Evolutionary conservation across 257 asterid genomes (phyloP).

Genomic region (Paraleonurus japonicus): DNA sequence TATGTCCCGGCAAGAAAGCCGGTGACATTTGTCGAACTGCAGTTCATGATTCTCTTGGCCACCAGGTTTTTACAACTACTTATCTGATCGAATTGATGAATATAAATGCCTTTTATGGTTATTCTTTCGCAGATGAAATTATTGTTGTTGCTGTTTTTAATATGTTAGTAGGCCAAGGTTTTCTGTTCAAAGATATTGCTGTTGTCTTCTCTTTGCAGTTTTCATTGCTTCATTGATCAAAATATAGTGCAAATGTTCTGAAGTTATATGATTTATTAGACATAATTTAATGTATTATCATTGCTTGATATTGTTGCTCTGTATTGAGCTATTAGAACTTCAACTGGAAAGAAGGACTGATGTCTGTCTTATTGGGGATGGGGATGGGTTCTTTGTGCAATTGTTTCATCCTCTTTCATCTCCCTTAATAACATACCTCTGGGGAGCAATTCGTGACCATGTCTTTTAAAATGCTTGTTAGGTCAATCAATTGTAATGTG

Average conservation of each 20-base stretch:
- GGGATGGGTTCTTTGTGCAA: not conserved
- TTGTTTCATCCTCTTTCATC: not conserved
- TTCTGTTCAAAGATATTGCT: not conserved
- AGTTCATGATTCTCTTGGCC: conserved; percentile 59
- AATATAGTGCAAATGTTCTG: not conserved
- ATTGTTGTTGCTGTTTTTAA: not conserved
- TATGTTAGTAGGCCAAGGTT: not conserved
- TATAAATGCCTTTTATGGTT: not conserved
- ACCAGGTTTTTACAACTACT: conserved; percentile 52
- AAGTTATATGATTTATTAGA: conserved; percentile 2
- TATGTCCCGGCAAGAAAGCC: conserved; percentile 92
- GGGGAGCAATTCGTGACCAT: not conserved
- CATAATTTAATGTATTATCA: not conserved
- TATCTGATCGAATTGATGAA: not conserved
- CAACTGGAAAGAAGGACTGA: not conserved
- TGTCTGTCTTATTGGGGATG: not conserved
- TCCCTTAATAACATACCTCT: not conserved
- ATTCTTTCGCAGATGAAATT: not conserved
- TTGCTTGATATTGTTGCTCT: not conserved
- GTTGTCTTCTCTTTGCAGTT: not conserved
- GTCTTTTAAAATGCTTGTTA: not conserved
- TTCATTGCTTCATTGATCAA: not conserved
- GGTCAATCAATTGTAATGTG: too few relatives aligned
- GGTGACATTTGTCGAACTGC: conserved; percentile 90
- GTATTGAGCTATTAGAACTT: not conserved